phyloP scores from a whole-genome alignment of 2,329 filamentous ascomycete species.

The Cytospora mali region DNA sequence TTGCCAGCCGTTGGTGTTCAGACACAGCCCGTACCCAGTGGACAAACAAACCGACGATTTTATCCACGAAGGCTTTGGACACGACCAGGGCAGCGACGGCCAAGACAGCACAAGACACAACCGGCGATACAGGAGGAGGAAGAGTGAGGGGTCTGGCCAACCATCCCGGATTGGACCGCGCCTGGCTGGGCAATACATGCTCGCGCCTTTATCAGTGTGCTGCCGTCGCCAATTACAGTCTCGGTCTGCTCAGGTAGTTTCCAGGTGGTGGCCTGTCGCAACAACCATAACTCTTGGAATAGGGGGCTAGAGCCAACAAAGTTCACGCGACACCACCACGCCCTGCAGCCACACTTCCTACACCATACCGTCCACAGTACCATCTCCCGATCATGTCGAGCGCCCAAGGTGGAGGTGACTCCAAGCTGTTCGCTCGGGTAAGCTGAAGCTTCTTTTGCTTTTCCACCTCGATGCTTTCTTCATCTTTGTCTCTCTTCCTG shows the following conservation, averaged over 20 bases:
- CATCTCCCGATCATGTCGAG: slow-evolving; percentile 52
- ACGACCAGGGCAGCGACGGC: slow-evolving; percentile 10
- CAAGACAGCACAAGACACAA: slow-evolving; percentile 10
- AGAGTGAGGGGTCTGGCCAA: slow-evolving; percentile 7
- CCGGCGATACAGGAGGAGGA: slow-evolving; percentile 10
- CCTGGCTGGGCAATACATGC: slow-evolving; percentile 11
- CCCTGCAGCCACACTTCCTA: slow-evolving; percentile 23
- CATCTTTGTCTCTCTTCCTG: slow-evolving; percentile 5
- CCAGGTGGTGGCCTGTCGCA: slow-evolving; percentile 17
- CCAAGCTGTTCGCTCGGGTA: slow-evolving; percentile 98
- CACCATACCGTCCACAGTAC: slow-evolving; percentile 19
- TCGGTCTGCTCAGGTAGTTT: slow-evolving; percentile 20
- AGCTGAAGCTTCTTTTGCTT: slow-evolving; percentile 38
- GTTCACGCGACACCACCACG: slow-evolving; percentile 25
- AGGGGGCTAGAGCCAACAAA: slow-evolving; percentile 3
- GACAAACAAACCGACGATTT: not conserved
- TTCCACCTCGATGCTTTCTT: not conserved
- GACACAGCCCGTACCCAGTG: not conserved
- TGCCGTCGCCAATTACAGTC: slow-evolving; percentile 21
- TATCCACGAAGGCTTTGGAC: not conserved
- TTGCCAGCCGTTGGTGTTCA: not conserved
- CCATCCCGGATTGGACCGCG: slow-evolving; percentile 16
- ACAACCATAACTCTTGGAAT: slow-evolving; percentile 12
- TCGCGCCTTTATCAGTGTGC: slow-evolving; percentile 10
- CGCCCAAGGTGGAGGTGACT: slow-evolving; percentile 78